Percentiles rank a stretch among this genome's conserved stretches.
These are phyloP conservation scores for Heterobasidion parviporum DNA, from an alignment of 1,284 basidiomycete genomes.

Conservation along the genomic window DNA sequence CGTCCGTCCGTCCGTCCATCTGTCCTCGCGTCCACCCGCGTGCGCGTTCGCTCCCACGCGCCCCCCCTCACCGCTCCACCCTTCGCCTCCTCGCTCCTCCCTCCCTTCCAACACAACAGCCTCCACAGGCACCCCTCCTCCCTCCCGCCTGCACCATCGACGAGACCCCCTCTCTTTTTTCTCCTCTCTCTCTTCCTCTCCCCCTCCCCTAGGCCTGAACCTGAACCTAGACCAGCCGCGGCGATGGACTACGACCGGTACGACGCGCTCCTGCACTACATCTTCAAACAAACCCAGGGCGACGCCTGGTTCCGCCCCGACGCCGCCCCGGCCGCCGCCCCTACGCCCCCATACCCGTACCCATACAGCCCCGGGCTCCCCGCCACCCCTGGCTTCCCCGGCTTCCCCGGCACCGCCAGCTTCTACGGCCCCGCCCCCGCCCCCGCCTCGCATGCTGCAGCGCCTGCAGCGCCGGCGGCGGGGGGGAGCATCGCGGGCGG, in stretches of 20 bases:
- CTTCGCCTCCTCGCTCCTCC: neutral
- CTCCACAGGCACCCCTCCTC: neutral
- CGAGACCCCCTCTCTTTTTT: neutral
- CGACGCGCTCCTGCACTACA: conserved; percentile 43
- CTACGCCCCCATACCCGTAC: no score
- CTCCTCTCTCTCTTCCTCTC: neutral
- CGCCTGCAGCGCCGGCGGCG: no score
- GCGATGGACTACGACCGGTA: conserved; percentile 39
- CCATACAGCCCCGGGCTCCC: no score
- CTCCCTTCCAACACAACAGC: neutral
- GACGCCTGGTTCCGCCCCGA: conserved; percentile 52
- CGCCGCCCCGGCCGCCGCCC: conserved; percentile 18
- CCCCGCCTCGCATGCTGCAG: no score
- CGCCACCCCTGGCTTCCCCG: no score
- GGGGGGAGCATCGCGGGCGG: conserved; percentile 35
- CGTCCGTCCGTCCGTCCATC: no score
- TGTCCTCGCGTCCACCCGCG: no score
- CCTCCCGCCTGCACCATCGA: neutral
- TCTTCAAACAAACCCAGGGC: conserved; percentile 51
- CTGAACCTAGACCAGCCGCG: neutral
- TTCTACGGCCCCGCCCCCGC: no score
- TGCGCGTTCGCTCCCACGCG: no score
- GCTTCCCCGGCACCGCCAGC: no score
- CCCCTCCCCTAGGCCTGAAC: neutral
- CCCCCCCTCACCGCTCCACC: neutral